Percentiles rank a stretch among this genome's conserved stretches.
Conservation (phyloP, 1,139 yeast species). For the Candida glucosophila region DNA sequence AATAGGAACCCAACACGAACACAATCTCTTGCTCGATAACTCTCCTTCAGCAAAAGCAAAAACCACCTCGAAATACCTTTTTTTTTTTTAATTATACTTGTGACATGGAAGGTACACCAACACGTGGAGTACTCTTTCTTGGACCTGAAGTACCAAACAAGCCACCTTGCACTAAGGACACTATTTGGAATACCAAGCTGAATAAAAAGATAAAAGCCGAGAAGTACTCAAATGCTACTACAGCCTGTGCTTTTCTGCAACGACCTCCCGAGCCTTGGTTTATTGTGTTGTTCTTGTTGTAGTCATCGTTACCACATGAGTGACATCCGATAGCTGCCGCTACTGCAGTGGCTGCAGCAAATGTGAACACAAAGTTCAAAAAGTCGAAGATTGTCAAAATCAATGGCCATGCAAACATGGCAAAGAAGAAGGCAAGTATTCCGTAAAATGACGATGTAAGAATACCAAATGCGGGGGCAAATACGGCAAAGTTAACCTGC, state of each 20-base stretch:
- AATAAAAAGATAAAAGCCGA: conserved; percentile 69
- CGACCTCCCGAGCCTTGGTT: conserved; percentile 70
- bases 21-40: too few species aligned
- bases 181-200: conserved; percentile 53
- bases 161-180: conserved; percentile 60
- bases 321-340: conserved; percentile 85
- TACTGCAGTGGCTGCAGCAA: conserved; percentile 89
- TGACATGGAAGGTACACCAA: conserved; percentile 84
- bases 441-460: conserved; percentile 79
- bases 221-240: conserved; percentile 85
- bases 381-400: conserved; percentile 69
- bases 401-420: conserved; percentile 82
- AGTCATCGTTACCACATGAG: conserved; percentile 66
- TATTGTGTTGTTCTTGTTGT: conserved; percentile 57
- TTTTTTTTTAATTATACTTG: conserved; percentile 61
- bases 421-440: conserved; percentile 65
- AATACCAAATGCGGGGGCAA: conserved; percentile 79
- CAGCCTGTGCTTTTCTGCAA: conserved; percentile 94
- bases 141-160: conserved; percentile 57
- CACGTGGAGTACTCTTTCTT: conserved; percentile 44
- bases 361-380: conserved; percentile 82
- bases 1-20: too few species aligned
- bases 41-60: too few species aligned
- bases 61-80: too few species aligned
- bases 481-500: conserved; percentile 82